Evolutionary conservation across 2,329 filamentous ascomycete genomes (phyloP), one percentile per base, ranked within the genome.

Genomic region (Fusarium drepaniforme): DNA sequence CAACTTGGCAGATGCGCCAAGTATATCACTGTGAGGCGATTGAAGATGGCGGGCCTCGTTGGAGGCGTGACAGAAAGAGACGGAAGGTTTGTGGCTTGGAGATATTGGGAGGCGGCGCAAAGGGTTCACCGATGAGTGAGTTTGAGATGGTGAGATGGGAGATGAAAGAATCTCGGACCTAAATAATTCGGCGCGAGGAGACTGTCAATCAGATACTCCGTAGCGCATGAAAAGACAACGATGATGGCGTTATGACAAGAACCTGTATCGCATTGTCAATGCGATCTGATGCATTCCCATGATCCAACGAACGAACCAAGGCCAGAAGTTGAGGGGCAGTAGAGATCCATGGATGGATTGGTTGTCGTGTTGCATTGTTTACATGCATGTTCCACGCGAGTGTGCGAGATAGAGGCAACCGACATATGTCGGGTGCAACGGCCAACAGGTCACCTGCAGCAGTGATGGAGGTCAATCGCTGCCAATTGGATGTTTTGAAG

Each of bases 1-100:
- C 3, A 88, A 88, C 71, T 78, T 88, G 11, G 75, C 72, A 72
- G 57, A 21, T 62, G 64, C 30, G 61, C 77, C 0, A 75, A 79
- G 33, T 78, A 25, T 71, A 75, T 8, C 11, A 35, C 18, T 21
- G 49, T n/a, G 58, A 68, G 82, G 2, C 70, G 88, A 35, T 42
- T 76, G 8, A 74, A 80, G 25, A 78, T 85, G 58, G 77, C 79
- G 78, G 16, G 37, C 60, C 23, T 71, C 65, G 61, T 62, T 82
- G 38, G 80, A 81, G 65, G 70, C 70, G 60, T 83, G 80, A 79
- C 77, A 82, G 72, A 68, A 67, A 18, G 67, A 74, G 30, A 80
- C 74, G 11, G 71, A 77, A 30, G 80, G 81, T 42, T 73, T 77
- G 16, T 82, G 81, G 80, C 72, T 80, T 77, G 73, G 59, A 70